Percentiles rank a stretch among this genome's conserved stretches.
phyloP scores from a whole-genome alignment of 1,284 basidiomycete species.

The Puccinia horiana region DNA sequence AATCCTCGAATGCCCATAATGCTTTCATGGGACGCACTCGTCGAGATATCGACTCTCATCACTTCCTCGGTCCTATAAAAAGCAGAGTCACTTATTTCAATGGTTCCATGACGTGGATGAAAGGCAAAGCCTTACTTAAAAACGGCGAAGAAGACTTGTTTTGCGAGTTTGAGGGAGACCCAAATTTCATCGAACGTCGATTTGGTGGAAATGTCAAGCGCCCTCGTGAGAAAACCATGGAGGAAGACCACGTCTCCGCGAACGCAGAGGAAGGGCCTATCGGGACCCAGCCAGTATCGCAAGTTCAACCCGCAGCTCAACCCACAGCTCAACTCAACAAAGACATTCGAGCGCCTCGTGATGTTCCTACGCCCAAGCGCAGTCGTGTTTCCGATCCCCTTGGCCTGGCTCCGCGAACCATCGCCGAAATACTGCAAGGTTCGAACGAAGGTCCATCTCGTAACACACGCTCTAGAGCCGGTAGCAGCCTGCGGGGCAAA shows the following conservation, averaged over 20 bases:
- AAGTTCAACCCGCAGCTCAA: background rate
- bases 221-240: slow-evolving; percentile 33
- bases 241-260: slow-evolving; percentile 12
- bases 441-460: slow-evolving; percentile 24
- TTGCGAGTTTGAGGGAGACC: slow-evolving; percentile 40
- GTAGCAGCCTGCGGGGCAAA: slow-evolving; percentile 31
- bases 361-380: slow-evolving; percentile 29
- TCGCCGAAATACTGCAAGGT: background rate
- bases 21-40: slow-evolving; percentile 21
- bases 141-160: slow-evolving; percentile 32
- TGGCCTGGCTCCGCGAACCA: background rate
- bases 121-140: slow-evolving; percentile 29
- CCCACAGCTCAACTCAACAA: background rate
- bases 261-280: background rate
- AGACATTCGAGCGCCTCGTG: background rate
- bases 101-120: slow-evolving; percentile 37
- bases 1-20: slow-evolving; percentile 19
- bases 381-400: slow-evolving; percentile 33
- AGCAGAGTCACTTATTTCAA: slow-evolving; percentile 39
- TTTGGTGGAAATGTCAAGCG: slow-evolving; percentile 42
- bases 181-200: slow-evolving; percentile 43
- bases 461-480: slow-evolving; percentile 39
- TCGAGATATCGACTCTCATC: slow-evolving; percentile 36
- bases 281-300: background rate
- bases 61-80: slow-evolving; percentile 26